Evolutionary conservation across 495 filamentous ascomycete genomes (phyloP), one percentile per base, ranked within the genome.

Genomic region (Annulohypoxylon moriforme): DNA sequence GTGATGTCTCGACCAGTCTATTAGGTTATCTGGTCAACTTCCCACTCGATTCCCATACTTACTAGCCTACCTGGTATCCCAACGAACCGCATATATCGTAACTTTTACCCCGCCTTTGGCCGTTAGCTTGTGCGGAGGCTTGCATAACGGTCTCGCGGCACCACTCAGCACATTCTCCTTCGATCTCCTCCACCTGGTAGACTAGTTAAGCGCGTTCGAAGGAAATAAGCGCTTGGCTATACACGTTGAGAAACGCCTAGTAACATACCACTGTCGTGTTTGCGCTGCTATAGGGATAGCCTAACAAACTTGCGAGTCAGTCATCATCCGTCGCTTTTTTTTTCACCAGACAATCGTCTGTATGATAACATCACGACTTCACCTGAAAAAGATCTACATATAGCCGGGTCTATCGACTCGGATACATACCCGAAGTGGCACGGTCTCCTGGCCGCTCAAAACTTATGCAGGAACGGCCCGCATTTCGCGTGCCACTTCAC

Each of bases 401-500:
- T n/a, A 14, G 57, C 31, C 57, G 24, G 63, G 66, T 63, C 62
- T 63, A 16, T 63, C 66, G 61, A 62, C 71, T 73, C 71, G 71
- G 71, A 58, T 69, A 49, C 33, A 38, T 7, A 67, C 58, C 71
- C 66, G 70, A 72, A 40, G 16, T 49, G 53, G 42, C 65, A 60
- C 53, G 31, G 67, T 33, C 40, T 42, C 25, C 34, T 46, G 56
- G 22, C 47, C 56, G 6, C n/a, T 50, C 40, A 61, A 49, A 56
- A 66, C 71, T 73, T 69, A 69, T 69, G 71, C 71, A 73, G 71
- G 71, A 69, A 69, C 71, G 71, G 71, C 62, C 71, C 71, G 71
- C 71, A 73, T 62, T 69, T 73, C 50, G 71, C 57, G 65, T 65
- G 70, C 65, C 65, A 73, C 20, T 46, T 73, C 38, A 61, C 57